phyloP scores from a whole-genome alignment of 805 yeast genomes.

The Sungouiella blattae region DNA sequence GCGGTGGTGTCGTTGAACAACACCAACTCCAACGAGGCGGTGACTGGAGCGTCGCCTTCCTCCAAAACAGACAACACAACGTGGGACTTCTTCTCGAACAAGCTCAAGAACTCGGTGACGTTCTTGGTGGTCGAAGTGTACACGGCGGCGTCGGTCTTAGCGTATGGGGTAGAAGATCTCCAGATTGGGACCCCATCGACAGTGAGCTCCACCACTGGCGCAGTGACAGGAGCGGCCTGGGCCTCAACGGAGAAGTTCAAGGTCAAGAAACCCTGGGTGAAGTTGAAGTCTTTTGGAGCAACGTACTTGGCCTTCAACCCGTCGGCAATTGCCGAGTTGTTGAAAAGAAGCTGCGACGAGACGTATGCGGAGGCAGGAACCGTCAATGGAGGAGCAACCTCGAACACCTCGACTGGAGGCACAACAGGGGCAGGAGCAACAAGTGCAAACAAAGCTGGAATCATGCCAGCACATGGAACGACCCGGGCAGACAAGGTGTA shows the following conservation, averaged over 20 bases:
- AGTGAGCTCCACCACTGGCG: slow-evolving; percentile 19
- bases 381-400: slow-evolving; percentile 7
- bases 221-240: slow-evolving; percentile 11
- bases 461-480: not conserved
- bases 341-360: not conserved
- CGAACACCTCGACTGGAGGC: slow-evolving; percentile 13
- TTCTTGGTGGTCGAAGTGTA: slow-evolving; percentile 21
- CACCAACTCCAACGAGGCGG: slow-evolving; percentile 19
- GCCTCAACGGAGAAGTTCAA: slow-evolving; percentile 23
- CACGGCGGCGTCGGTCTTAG: slow-evolving; percentile 12
- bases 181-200: slow-evolving; percentile 23
- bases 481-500: not conserved
- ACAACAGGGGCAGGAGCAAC: slow-evolving; percentile 4
- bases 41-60: slow-evolving; percentile 9
- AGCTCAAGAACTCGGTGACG: slow-evolving; percentile 21
- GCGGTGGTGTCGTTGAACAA: slow-evolving; percentile 18
- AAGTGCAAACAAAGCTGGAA: not conserved
- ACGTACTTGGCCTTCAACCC: slow-evolving; percentile 3
- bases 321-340: slow-evolving; percentile 6
- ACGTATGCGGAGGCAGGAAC: slow-evolving; percentile 8
- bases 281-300: slow-evolving; percentile 16
- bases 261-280: slow-evolving; percentile 23
- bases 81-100: slow-evolving; percentile 13
- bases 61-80: slow-evolving; percentile 20
- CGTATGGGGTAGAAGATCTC: slow-evolving; percentile 25